A percentile compares a stretch with the other conserved stretches of the same genome.
These are phyloP conservation scores for Coprinopsis marcescibilis DNA, from an alignment of 768 basidiomycete genomes.

Conservation along the genomic window DNA sequence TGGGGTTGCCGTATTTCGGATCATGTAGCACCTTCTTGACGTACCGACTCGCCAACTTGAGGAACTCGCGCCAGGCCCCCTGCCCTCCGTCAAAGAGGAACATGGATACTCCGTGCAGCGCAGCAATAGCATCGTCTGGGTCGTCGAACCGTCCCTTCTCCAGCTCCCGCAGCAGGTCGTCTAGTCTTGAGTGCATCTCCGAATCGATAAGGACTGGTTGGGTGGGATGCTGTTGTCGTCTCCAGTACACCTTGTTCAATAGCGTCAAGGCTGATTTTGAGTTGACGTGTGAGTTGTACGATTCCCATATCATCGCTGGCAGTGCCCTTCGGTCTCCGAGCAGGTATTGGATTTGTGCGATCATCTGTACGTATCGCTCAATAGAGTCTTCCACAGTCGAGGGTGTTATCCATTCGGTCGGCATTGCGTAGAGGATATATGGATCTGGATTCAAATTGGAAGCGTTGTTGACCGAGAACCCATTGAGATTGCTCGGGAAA, in stretches of 20 bases:
- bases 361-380: conserved; percentile 51
- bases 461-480: conserved; percentile 4
- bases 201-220: conserved; percentile 11
- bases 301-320: conserved; percentile 41
- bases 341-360: conserved; percentile 65
- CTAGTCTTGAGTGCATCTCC: conserved; percentile 18
- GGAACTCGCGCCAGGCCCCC: conserved; percentile 65
- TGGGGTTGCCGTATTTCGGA: conserved; percentile 26
- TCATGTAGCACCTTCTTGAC: conserved; percentile 43
- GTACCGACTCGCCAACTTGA: conserved; percentile 54
- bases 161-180: conserved; percentile 19
- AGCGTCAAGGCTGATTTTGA: conserved; percentile 57
- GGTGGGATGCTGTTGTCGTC: conserved; percentile 19
- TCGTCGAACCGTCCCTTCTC: conserved; percentile 17
- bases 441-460: conserved; percentile 10
- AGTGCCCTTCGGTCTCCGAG: conserved; percentile 49
- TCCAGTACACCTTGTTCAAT: conserved; percentile 54
- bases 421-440: conserved; percentile 12
- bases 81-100: conserved; percentile 74
- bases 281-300: conserved; percentile 40
- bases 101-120: conserved; percentile 68
- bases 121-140: conserved; percentile 74
- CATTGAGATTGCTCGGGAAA: conserved; percentile 1
- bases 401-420: conserved; percentile 13
- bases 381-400: conserved; percentile 25